A percentile compares a stretch with the other conserved stretches of the same genome.
Conservation (phyloP, 2,329 filamentous ascomycete genomes). For the Penicillium concentricum region DNA sequence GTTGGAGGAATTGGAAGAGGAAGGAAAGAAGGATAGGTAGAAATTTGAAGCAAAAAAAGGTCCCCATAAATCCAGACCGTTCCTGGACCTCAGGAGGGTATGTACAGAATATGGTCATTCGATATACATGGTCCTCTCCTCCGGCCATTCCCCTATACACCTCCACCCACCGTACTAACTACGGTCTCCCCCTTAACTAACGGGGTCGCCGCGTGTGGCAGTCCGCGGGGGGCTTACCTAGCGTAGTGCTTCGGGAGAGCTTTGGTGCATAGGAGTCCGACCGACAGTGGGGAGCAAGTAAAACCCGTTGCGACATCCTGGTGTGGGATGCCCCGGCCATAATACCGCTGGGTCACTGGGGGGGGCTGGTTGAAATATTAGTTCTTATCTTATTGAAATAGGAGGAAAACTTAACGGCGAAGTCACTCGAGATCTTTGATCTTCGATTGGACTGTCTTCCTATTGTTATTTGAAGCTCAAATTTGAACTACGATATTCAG, state of each 20-base stretch:
- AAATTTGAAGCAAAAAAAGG: neutral
- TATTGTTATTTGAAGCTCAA: neutral
- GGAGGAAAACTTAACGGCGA: neutral
- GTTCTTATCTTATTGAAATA: neutral
- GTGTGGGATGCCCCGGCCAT: neutral
- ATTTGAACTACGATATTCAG: neutral
- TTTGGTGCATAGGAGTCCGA: neutral
- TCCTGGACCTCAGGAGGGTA: neutral
- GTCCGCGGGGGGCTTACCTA: neutral
- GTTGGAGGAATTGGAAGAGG: too few species aligned
- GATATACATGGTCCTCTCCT: neutral
- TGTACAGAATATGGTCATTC: neutral
- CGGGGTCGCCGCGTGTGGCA: neutral
- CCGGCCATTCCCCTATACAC: neutral
- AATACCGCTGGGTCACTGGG: neutral
- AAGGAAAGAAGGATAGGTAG: too few species aligned
- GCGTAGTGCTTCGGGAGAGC: neutral
- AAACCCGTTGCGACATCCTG: neutral
- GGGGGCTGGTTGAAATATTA: neutral
- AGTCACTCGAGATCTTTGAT: neutral
- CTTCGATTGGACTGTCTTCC: neutral
- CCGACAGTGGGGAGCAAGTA: neutral
- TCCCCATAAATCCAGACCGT: neutral
- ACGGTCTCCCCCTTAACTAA: neutral
- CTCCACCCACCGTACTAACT: neutral